Conservation (phyloP, 2,329 filamentous ascomycete species). For the Alternaria metachromatica region DNA sequence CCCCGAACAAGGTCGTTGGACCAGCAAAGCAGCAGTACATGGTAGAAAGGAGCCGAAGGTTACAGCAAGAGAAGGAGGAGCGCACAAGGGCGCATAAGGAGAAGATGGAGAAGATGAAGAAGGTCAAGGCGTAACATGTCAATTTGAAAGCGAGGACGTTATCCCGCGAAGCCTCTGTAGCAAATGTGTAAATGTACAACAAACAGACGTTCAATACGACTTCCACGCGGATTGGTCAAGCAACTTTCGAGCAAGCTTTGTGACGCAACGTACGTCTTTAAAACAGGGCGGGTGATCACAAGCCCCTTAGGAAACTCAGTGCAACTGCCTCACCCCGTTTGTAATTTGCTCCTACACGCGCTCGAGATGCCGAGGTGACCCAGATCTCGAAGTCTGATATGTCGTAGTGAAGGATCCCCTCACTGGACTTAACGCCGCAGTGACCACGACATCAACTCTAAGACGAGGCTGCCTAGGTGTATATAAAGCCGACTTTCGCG, state of each 20-base stretch:
- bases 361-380: not conserved
- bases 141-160: not conserved
- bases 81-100: not conserved
- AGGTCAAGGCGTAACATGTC: not conserved
- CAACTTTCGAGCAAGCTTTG: not conserved
- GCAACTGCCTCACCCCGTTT: not conserved
- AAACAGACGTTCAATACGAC: constrained; percentile 7
- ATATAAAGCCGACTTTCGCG: not conserved
- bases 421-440: not conserved
- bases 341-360: not conserved
- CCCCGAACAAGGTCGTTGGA: constrained; percentile 26
- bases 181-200: constrained; percentile 15
- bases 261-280: not conserved
- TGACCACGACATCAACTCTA: not conserved
- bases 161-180: not conserved
- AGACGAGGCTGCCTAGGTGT: not conserved
- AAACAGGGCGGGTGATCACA: not conserved
- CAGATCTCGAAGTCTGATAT: not conserved
- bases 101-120: not conserved
- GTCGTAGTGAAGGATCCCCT: not conserved
- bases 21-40: not conserved
- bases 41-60: not conserved
- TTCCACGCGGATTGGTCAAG: not conserved
- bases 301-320: not conserved
- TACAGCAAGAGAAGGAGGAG: not conserved